A percentile compares a stretch with the other conserved stretches of the same genome.
phyloP scores from a whole-genome alignment of 108 stramenopile genomes.

The Cyclostephanos tholiformis region DNA sequence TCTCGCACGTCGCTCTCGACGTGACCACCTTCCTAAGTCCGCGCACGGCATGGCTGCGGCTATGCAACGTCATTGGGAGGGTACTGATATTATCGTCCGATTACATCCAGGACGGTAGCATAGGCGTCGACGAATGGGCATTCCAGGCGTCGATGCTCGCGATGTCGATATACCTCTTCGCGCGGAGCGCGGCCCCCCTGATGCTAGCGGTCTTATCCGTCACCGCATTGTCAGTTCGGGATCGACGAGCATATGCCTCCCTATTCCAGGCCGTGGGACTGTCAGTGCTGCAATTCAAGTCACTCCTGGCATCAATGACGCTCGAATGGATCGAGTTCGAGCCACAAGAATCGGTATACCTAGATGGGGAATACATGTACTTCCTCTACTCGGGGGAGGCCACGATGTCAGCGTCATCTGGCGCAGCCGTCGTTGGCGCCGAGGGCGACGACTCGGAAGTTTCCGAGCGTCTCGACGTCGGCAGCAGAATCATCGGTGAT shows the following conservation, averaged over 20 bases:
- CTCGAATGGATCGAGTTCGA: slow-evolving; percentile 40
- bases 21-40: slow-evolving; percentile 24
- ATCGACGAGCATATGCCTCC: slow-evolving; percentile 36
- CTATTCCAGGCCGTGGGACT: slow-evolving; percentile 38
- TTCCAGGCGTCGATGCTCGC: slow-evolving; percentile 44
- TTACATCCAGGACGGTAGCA: slow-evolving; percentile 7
- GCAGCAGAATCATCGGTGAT: slow-evolving; percentile 43
- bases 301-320: slow-evolving; percentile 35
- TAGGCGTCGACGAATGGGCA: slow-evolving; percentile 41
- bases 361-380: slow-evolving; percentile 41
- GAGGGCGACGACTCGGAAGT: not conserved
- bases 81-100: slow-evolving; percentile 24
- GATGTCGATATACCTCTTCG: slow-evolving; percentile 27
- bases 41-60: slow-evolving; percentile 37
- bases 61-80: slow-evolving; percentile 42
- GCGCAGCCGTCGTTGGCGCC: not conserved
- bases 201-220: slow-evolving; percentile 17
- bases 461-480: not conserved
- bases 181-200: slow-evolving; percentile 31
- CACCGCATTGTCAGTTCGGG: slow-evolving; percentile 32
- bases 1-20: slow-evolving; percentile 29
- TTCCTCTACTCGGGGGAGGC: slow-evolving; percentile 44
- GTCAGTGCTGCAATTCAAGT: slow-evolving; percentile 47
- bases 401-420: slow-evolving; percentile 1
- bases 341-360: slow-evolving; percentile 15